Percentiles rank a stretch among this genome's conserved stretches.
Evolutionary conservation across 306 rosid species (phyloP).

Genomic region (Comarum palustre): DNA sequence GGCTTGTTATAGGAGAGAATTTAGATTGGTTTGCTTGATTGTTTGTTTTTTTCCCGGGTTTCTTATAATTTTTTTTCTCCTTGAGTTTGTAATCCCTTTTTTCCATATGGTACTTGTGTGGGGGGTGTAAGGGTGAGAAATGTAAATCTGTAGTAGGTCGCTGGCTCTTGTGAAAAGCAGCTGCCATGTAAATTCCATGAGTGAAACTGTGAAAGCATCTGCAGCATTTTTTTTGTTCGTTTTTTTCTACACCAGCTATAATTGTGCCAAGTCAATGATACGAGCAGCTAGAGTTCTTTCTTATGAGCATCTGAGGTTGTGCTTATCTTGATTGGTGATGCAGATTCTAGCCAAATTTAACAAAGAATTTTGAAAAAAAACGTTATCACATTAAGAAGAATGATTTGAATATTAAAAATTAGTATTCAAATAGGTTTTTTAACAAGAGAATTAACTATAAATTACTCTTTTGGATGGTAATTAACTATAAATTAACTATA

Average conservation of each 20-base stretch:
- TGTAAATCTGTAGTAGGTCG: slow-evolving; percentile 83
- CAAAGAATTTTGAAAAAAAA: too few relatives aligned
- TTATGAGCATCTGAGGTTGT: not conserved
- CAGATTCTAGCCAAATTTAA: too few relatives aligned
- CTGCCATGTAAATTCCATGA: slow-evolving; percentile 73
- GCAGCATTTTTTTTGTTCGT: slow-evolving; percentile 25
- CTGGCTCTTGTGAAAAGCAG: slow-evolving; percentile 54
- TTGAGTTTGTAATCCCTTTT: slow-evolving; percentile 62
- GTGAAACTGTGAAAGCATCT: slow-evolving; percentile 58
- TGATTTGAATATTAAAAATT: too few relatives aligned
- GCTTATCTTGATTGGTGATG: not conserved
- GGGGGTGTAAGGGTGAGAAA: slow-evolving; percentile 86
- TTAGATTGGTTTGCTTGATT: slow-evolving; percentile 66
- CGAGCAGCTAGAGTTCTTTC: slow-evolving; percentile 26
- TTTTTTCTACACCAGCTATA: slow-evolving; percentile 28
- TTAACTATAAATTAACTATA: too few relatives aligned
- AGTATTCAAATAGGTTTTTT: too few relatives aligned
- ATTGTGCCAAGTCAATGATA: slow-evolving; percentile 27
- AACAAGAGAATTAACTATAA: too few relatives aligned
- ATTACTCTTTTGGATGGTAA: too few relatives aligned
- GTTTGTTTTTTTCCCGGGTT: slow-evolving; percentile 19
- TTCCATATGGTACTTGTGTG: slow-evolving; percentile 69
- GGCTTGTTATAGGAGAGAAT: slow-evolving; percentile 58
- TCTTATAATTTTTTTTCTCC: slow-evolving; percentile 29
- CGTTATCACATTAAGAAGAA: too few relatives aligned